A percentile compares a stretch with the other conserved stretches of the same genome.
Conservation (phyloP, 441 rosid species). For the Eruca vesicaria region DNA sequence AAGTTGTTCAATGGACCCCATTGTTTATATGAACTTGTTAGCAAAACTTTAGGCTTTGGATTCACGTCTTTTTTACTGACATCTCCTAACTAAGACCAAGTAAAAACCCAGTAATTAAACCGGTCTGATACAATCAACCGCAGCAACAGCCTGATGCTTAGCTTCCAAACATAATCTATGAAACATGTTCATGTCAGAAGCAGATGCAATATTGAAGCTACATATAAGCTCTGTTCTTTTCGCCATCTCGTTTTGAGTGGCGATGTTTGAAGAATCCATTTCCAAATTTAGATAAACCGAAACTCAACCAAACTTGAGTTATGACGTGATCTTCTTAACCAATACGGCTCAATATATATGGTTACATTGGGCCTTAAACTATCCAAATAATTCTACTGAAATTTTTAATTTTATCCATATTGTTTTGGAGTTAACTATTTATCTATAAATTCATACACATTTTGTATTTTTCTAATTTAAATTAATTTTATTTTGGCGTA, state of each 20-base stretch:
- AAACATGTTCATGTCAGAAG: conserved; percentile 31
- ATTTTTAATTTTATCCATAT: not conserved
- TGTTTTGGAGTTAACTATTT: not conserved
- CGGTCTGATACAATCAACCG: conserved; percentile 31
- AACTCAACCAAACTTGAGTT: too few relatives aligned
- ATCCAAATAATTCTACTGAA: not conserved
- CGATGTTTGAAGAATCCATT: too few relatives aligned
- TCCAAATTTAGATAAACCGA: not conserved
- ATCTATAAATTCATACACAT: not conserved
- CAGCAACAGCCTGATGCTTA: conserved; percentile 22
- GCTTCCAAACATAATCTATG: conserved; percentile 39
- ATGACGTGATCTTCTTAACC: too few relatives aligned
- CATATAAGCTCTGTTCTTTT: conserved; percentile 59
- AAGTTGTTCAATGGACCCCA: too few relatives aligned
- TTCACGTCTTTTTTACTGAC: too few relatives aligned
- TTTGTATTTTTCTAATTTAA: not conserved
- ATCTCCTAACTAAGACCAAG: conserved; percentile 20
- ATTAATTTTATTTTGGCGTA: not conserved
- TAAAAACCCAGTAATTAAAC: conserved; percentile 30
- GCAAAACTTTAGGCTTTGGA: too few relatives aligned
- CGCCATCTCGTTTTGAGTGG: conserved; percentile 48
- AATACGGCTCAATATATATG: not conserved
- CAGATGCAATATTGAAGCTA: too few relatives aligned
- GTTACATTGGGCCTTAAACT: not conserved
- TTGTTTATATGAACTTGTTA: too few relatives aligned